A percentile compares a stretch with the other conserved stretches of the same genome.
These are phyloP conservation scores for Penicillium hesseltinei DNA, from an alignment of 2,329 filamentous ascomycete species.

Conservation along the genomic window DNA sequence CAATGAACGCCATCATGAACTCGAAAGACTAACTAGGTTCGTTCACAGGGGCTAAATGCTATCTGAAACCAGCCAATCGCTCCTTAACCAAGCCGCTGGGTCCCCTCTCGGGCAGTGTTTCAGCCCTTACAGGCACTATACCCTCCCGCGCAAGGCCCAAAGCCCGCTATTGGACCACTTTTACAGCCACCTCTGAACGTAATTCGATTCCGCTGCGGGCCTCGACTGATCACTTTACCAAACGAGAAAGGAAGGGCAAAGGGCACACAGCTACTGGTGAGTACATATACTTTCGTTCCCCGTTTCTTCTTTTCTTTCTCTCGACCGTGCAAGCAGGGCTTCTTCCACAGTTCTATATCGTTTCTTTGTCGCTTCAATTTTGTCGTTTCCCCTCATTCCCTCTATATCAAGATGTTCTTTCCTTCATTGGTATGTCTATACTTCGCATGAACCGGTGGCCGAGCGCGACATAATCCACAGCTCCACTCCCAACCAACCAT, in stretches of 20 bases:
- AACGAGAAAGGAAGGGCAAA: conserved; percentile 3
- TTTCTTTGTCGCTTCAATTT: conserved; percentile 6
- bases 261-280: conserved; percentile 3
- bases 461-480: neutral
- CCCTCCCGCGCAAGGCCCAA: conserved; percentile 6
- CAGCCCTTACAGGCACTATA: conserved; percentile 7
- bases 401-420: conserved; percentile 9
- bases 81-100: neutral
- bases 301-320: neutral
- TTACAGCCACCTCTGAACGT: conserved; percentile 7
- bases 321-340: conserved; percentile 13
- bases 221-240: conserved; percentile 8
- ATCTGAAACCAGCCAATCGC: conserved; percentile 10
- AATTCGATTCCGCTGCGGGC: conserved; percentile 9
- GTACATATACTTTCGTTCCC: conserved; percentile 9
- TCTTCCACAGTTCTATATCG: conserved; percentile 4
- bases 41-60: conserved; percentile 1
- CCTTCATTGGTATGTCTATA: conserved; percentile 13
- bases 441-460: neutral
- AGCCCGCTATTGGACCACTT: conserved; percentile 12
- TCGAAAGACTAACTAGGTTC: conserved; percentile 2
- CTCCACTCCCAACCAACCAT: neutral
- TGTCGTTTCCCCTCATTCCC: neutral
- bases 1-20: neutral
- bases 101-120: conserved; percentile 2